Conservation (phyloP, 345 rosid species). For the Ricinus communis region DNA sequence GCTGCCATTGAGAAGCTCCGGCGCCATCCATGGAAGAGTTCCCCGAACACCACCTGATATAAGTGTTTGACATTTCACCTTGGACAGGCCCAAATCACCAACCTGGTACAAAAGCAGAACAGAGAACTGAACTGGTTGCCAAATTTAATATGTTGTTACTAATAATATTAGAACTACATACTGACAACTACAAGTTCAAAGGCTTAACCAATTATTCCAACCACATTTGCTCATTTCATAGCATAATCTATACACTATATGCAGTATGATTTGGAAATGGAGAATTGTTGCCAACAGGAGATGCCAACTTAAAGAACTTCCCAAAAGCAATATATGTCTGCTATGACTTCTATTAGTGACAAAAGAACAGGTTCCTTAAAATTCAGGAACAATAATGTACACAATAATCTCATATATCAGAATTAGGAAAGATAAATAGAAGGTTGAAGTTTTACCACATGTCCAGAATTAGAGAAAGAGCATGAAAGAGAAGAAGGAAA, state of each 20-base stretch:
- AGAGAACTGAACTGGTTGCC: conserved; percentile 2
- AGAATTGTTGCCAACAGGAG: background rate
- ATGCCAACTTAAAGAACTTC: background rate
- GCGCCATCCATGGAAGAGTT: conserved; percentile 78
- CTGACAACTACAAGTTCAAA: background rate
- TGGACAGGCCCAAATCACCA: conserved; percentile 64
- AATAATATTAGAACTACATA: background rate
- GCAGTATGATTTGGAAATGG: background rate
- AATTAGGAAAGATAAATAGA: background rate
- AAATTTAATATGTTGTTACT: background rate
- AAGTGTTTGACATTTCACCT: conserved; percentile 64
- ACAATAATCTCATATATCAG: background rate
- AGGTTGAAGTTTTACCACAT: background rate
- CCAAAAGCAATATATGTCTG: background rate
- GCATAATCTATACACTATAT: background rate
- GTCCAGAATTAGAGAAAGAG: background rate
- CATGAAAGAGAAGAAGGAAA: background rate
- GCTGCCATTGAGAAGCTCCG: conserved; percentile 61
- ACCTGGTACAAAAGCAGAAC: conserved; percentile 38
- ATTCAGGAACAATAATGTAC: background rate
- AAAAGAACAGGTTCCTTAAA: background rate
- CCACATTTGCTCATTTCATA: background rate
- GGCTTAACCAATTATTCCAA: background rate
- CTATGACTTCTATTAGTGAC: background rate
- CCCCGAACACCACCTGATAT: conserved; percentile 69